Conservation (phyloP, 148 eudicot species). For the Fagopyrum tataricum region DNA sequence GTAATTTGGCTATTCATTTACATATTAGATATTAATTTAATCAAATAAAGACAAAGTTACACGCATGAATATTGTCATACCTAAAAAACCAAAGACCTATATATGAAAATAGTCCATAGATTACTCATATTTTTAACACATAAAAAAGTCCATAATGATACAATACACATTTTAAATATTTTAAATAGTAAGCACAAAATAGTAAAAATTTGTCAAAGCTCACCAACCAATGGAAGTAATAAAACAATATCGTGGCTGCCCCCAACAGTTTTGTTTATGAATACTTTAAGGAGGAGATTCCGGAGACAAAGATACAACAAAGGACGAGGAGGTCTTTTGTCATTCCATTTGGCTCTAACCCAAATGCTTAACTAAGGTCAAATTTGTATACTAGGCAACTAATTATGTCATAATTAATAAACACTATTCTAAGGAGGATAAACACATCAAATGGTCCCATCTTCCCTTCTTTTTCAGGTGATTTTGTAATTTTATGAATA, state of each 20-base stretch:
- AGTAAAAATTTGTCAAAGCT: slow-evolving; percentile 13
- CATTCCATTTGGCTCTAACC: slow-evolving; percentile 25
- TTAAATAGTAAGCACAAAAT: neutral
- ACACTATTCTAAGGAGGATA: neutral
- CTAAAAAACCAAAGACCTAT: neutral
- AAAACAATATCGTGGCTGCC: slow-evolving; percentile 23
- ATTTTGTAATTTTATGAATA: neutral
- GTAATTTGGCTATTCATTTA: no score
- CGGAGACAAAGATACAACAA: slow-evolving; percentile 32
- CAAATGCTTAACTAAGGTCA: neutral
- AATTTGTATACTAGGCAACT: neutral
- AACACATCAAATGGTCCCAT: neutral
- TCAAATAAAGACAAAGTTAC: neutral
- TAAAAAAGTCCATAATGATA: neutral
- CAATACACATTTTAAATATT: neutral
- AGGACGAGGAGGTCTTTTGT: slow-evolving; percentile 15
- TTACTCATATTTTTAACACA: neutral
- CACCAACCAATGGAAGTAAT: slow-evolving; percentile 12
- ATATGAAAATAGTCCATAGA: neutral
- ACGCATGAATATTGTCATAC: neutral
- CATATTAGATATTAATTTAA: neutral
- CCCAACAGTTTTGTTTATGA: slow-evolving; percentile 50
- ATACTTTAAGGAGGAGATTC: slow-evolving; percentile 45
- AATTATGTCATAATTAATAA: neutral
- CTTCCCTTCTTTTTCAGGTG: neutral